Percentiles rank a stretch among this genome's conserved stretches.
Conservation (phyloP, 1,284 basidiomycete species). For the Heterobasidion parviporum region DNA sequence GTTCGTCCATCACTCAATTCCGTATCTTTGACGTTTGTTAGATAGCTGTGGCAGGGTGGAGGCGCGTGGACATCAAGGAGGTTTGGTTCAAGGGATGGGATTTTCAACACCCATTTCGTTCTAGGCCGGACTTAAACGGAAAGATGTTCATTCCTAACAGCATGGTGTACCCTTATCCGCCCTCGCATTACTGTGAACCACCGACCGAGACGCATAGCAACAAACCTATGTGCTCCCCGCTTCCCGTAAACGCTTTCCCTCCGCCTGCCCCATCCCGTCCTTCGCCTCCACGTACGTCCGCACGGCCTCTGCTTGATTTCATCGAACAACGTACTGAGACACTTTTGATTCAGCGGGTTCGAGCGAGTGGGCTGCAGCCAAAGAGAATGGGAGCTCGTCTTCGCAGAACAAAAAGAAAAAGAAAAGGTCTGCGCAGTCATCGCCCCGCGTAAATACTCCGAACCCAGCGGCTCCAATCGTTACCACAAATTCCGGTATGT, state of each 20-base stretch:
- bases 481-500: too few species aligned
- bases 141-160: constrained; percentile 17
- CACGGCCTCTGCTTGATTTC: neutral
- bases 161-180: constrained; percentile 45
- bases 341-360: neutral
- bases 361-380: neutral
- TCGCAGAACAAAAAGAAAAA: too few species aligned
- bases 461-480: too few species aligned
- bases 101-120: constrained; percentile 19
- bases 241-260: constrained; percentile 28
- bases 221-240: constrained; percentile 46
- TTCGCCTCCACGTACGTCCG: constrained; percentile 6
- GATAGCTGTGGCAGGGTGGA: constrained; percentile 47
- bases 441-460: too few species aligned
- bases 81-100: constrained; percentile 49
- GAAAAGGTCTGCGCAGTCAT: too few species aligned
- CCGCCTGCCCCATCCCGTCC: constrained; percentile 3
- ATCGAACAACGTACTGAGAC: neutral
- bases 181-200: constrained; percentile 39
- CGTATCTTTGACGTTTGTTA: constrained; percentile 1
- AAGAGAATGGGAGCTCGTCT: too few species aligned
- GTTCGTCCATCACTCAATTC: constrained; percentile 14
- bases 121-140: neutral
- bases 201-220: constrained; percentile 49
- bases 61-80: constrained; percentile 40